These are phyloP conservation scores for Bipolaris bicolor DNA, from an alignment of 2,329 filamentous ascomycete species.

Conservation along the genomic window DNA sequence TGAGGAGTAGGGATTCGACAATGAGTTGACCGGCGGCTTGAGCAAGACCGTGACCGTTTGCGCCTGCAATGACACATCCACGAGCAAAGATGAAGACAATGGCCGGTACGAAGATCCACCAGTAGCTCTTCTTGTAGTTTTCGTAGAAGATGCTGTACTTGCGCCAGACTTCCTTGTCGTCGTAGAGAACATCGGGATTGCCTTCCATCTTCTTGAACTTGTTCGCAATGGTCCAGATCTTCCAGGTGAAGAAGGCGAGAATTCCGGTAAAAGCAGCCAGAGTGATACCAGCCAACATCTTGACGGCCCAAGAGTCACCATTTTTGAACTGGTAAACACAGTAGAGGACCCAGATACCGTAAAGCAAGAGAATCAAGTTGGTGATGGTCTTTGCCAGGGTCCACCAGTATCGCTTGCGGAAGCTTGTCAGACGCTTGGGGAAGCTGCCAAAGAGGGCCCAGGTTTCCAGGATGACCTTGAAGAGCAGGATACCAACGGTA, in stretches of 20 bases:
- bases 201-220: constrained; percentile 78
- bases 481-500: constrained; percentile 81
- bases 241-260: constrained; percentile 81
- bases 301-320: constrained; percentile 94
- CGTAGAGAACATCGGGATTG: constrained; percentile 74
- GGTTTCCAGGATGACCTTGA: constrained; percentile 88
- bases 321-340: constrained; percentile 94
- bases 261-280: constrained; percentile 80
- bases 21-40: constrained; percentile 82
- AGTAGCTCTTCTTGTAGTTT: constrained; percentile 89
- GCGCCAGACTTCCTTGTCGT: constrained; percentile 88
- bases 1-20: constrained; percentile 80
- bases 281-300: constrained; percentile 80
- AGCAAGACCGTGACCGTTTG: constrained; percentile 80
- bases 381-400: constrained; percentile 88
- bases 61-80: constrained; percentile 82
- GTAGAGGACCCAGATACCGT: constrained; percentile 94
- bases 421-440: constrained; percentile 77
- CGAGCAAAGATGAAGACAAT: constrained; percentile 92
- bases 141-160: constrained; percentile 99
- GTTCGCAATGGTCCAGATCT: constrained; percentile 78
- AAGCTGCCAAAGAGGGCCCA: constrained; percentile 92
- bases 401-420: constrained; percentile 97
- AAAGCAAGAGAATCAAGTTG: constrained; percentile 86
- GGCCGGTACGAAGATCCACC: constrained; percentile 93